Base-by-base conservation (phyloP, 495 filamentous ascomycete species). In the Aspergillus mulundensis region DNA sequence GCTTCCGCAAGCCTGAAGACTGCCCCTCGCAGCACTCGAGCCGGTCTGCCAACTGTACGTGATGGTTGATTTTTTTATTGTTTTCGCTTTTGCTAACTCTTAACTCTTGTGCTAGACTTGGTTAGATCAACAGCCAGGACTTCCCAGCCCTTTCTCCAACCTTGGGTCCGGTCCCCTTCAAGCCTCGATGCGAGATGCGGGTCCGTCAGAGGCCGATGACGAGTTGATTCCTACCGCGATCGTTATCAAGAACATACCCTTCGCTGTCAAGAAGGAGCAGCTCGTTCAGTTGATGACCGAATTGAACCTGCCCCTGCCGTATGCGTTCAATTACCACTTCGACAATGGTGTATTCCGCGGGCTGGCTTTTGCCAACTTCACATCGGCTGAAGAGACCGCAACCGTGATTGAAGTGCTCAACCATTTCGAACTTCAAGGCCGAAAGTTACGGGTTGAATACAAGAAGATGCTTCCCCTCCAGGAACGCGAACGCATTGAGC, bases 271-370 rank as follows among this genome's bases (percentile, higher is more conserved):
- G 74, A 97, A 97, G 75, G 94, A 98, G 70, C 88, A 92, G 70
- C 80, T 98, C 40, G 88, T 95, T 16, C 81, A 84, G 54, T 76
- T 96, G 60, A 97, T 98, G 94, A 92, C 89, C 14, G 87, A 95
- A 20, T 79, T 96, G 74, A 85, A 86, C 53, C 80, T 97, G 25
- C 94, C 94, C 1, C 82, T 97, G 38, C 94, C 94, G 0, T 98
- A 98, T 66, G 94, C 94, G 5, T 98, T 98, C 81, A 98, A 98
- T 73, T 98, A 98, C 62, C 94, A 98, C 70, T 98, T 98, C 68
- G 94, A 98, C 66, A 95, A 96, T 65, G 94, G 94, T 19, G 93
- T 98, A 18, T 98, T 98, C 75, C 82, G 94, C 55, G 94, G 94
- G 18, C 79, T 98, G 46, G 94, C 94, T 10, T 98, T 98, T 70